phyloP scores from a whole-genome alignment of 345 rosid species.

The sweet orange (Citrus sinensis) region DVS_A1.0 CM039169.1:30525501-30526000 shows the following conservation, averaged over 20 bases:
- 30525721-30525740: too few species aligned
- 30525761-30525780: conserved; percentile 86
- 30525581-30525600: too few species aligned
- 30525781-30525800: conserved; percentile 90
- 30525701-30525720: too few species aligned
- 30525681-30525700: background rate
- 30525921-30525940: conserved; percentile 37
- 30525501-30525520: conserved; percentile 64
- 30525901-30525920: background rate
- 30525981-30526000: conserved; percentile 99
- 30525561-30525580: too few species aligned
- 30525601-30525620: too few species aligned
- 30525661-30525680: too few species aligned
- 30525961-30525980: conserved; percentile 94
- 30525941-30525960: conserved; percentile 90
- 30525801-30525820: conserved; percentile 87
- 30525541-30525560: too few species aligned
- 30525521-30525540: too few species aligned
- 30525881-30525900: background rate
- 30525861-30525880: background rate
- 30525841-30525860: conserved; percentile 51
- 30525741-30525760: background rate
- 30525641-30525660: too few species aligned
- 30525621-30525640: too few species aligned
- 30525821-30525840: conserved; percentile 91